Evolutionary conservation across 441 rosid species (phyloP), one percentile per base, ranked within the genome.

Genomic region (Erodium trifolium): DNA sequence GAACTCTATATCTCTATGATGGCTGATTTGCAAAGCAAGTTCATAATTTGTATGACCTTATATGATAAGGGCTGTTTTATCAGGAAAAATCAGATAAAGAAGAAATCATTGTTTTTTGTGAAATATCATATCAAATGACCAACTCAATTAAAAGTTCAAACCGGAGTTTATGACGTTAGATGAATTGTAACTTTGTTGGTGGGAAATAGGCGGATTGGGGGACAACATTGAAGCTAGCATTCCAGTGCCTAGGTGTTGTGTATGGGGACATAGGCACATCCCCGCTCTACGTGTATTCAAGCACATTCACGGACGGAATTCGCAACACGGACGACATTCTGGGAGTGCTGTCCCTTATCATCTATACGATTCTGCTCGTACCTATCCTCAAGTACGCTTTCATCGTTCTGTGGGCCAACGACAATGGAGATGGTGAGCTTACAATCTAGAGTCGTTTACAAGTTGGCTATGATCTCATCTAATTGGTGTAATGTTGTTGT

Each of bases 191-290:
- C n/a, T n/a, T n/a, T n/a, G 37, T 34, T 34, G 37, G 3, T 34
- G 37, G 5, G 5, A 34, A 34, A 34, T 34, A 88, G 88, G 14
- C 45, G 12, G 68, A 72, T 23, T 92, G 91, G 98, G 37, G 13
- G 39, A 80, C 62, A 70, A 87, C 89, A 0, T 11, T 92, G 80
- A 83, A 81, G 67, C 73, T 87, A 71, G 91, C 90, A 19, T 86
- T 90, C 70, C 95, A 92, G 49, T 80, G 92, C 79, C 45, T 92
- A 0, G 92, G 95, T 57, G 79, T 88, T 11, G 84, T 88, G 12
- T 92, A 85, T 4, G 91, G 95, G 23, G 96, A 92, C 71, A 84
- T 88, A 0, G 95, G 93, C 53, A 88, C 96, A 2, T 88, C 96
- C 0, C 96, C 98, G 0, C 85, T 92, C 6, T 92, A 92, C 49